Evolutionary conservation across 495 filamentous ascomycete species (phyloP).

Genomic region (Podospora sp.): DNA sequence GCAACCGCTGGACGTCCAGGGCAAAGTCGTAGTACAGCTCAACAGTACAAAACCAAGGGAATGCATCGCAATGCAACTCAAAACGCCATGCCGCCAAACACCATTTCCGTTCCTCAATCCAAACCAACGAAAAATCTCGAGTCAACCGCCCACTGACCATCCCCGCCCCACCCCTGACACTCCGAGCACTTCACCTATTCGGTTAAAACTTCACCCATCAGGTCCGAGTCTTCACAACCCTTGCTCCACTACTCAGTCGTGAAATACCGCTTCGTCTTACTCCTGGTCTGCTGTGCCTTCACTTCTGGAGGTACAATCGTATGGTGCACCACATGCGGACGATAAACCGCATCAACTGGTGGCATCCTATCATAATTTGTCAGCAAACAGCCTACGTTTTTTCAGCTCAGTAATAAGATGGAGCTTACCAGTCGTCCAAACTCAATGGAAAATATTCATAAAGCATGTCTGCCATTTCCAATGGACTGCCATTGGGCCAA

Average conservation of each 20-base stretch:
- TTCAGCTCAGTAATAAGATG: slow-evolving; percentile 1
- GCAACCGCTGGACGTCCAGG: no score
- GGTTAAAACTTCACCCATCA: neutral
- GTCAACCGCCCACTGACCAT: no score
- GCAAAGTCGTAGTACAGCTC: no score
- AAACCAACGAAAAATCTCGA: neutral
- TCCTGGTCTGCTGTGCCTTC: slow-evolving; percentile 69
- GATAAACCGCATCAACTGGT: slow-evolving; percentile 87
- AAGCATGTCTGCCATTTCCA: slow-evolving; percentile 75
- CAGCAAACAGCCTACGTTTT: neutral
- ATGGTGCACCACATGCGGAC: slow-evolving; percentile 92
- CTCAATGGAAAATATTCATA: slow-evolving; percentile 93
- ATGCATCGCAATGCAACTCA: neutral
- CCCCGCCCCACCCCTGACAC: no score
- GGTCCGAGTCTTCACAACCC: neutral
- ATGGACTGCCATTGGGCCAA: slow-evolving; percentile 50
- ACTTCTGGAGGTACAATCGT: slow-evolving; percentile 74
- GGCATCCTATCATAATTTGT: slow-evolving; percentile 58
- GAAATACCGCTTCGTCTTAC: slow-evolving; percentile 81
- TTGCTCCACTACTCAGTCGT: slow-evolving; percentile 46
- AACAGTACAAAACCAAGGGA: neutral
- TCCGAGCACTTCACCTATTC: no score
- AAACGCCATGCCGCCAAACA: neutral
- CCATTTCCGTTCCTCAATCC: neutral
- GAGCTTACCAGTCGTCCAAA: slow-evolving; percentile 74